phyloP scores from a whole-genome alignment of 2,329 filamentous ascomycete species.

The Claviceps spartinae region DNA sequence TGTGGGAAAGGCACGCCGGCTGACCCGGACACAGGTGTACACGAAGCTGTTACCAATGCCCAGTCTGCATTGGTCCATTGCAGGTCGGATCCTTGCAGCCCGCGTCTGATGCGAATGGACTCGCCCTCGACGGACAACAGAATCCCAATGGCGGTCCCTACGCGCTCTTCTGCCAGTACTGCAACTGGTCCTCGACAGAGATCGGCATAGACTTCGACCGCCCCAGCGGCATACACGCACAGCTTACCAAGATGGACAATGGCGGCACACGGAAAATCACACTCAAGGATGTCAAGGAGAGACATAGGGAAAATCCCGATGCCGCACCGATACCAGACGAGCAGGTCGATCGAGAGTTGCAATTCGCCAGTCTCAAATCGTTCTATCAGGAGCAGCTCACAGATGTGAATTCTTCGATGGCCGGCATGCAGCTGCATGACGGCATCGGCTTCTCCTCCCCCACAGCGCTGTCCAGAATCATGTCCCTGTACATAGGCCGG shows the following conservation, averaged over 20 bases:
- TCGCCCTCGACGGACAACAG: conserved; percentile 25
- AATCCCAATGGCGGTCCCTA: conserved; percentile 40
- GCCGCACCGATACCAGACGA: conserved; percentile 25
- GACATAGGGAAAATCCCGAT: conserved; percentile 32
- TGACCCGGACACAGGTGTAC: conserved; percentile 51
- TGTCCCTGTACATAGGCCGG: conserved; percentile 72
- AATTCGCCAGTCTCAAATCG: conserved; percentile 58
- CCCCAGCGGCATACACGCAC: conserved; percentile 69
- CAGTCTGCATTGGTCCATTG: conserved; percentile 71
- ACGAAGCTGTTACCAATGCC: conserved; percentile 90
- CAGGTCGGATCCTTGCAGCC: conserved; percentile 58
- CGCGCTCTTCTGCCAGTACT: conserved; percentile 77
- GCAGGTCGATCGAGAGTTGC: conserved; percentile 48
- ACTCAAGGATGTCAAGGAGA: conserved; percentile 36
- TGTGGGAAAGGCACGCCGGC: neutral
- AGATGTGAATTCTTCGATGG: conserved; percentile 40
- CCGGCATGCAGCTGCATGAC: conserved; percentile 28
- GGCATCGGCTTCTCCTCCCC: conserved; percentile 55
- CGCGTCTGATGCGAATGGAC: conserved; percentile 29
- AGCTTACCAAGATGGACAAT: conserved; percentile 59
- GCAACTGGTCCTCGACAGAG: conserved; percentile 83
- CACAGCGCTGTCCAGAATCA: conserved; percentile 71
- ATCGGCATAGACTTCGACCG: conserved; percentile 85
- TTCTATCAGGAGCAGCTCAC: conserved; percentile 76
- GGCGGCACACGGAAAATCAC: conserved; percentile 39